phyloP scores from a whole-genome alignment of 768 basidiomycete species.

The Daedalea quercina region DNA sequence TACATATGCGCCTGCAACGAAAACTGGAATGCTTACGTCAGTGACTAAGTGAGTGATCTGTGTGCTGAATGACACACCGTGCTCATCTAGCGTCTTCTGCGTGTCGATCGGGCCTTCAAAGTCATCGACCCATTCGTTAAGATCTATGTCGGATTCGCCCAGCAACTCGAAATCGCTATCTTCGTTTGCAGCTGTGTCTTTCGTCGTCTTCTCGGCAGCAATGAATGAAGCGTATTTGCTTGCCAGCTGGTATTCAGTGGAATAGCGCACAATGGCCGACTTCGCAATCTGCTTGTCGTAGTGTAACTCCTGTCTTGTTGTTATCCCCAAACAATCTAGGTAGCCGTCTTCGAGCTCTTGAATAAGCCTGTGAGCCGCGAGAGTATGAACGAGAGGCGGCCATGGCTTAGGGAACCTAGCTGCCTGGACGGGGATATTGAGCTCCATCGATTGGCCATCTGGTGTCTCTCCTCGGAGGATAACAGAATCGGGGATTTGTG shows the following conservation, averaged over 20 bases:
- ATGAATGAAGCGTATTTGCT: slow-evolving; percentile 52
- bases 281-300: slow-evolving; percentile 16
- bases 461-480: slow-evolving; percentile 20
- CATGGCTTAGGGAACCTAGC: background rate
- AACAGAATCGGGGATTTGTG: slow-evolving; percentile 21
- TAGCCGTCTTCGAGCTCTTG: slow-evolving; percentile 37
- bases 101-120: background rate
- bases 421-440: slow-evolving; percentile 9
- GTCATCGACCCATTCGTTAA: background rate
- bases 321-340: too few species aligned
- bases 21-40: background rate
- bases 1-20: background rate
- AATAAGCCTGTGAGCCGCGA: slow-evolving; percentile 50
- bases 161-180: background rate
- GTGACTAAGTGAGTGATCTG: background rate
- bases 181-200: background rate
- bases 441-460: slow-evolving; percentile 21
- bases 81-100: too few species aligned
- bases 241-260: slow-evolving; percentile 43
- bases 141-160: background rate
- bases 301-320: too few species aligned
- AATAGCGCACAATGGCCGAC: slow-evolving; percentile 43
- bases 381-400: slow-evolving; percentile 39
- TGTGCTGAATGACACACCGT: too few species aligned
- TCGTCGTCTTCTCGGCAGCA: slow-evolving; percentile 33